Evolutionary conservation across 169 alveolate species (phyloP), one percentile per base, ranked within the genome.

Genomic region (Plasmodium vivax): DNA sequence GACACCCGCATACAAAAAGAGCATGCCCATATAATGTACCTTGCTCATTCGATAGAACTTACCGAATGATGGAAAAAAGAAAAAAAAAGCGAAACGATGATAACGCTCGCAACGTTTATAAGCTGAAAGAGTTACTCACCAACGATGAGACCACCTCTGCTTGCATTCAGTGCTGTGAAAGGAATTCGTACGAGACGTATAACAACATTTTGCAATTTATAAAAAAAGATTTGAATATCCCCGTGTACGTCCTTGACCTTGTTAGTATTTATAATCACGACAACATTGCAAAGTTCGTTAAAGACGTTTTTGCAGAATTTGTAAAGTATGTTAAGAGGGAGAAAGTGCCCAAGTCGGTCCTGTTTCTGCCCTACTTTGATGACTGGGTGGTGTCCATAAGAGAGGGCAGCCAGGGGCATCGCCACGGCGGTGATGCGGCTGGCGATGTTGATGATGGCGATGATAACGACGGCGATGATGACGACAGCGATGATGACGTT

Each of bases 341-440:
- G 23, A 92, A 71, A 77, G 84, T 77, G 47, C 43, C n/a, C 41
- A 81, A 82, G 32, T 71, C 82, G 16, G 84, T 36, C 62, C 56
- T 92, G 38, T 23, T 92, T 82, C 79, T 92, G 14, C 92, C 95
- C 36, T 92, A 92, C 75, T 82, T 92, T 41, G 92, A 92, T 72
- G 82, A 92, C 32, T 92, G 95, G 95, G 73, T 83, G 7, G 16
- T 47, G 45, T 47, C 95, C 34, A 47, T 82, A 82, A 81, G 83
- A 71, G 73, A 56, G 27, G 62, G 36, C n/a, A 45, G 41, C n/a
- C 71, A 62, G 14, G 23, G 16, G 54, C 71, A n/a, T 62, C 36
- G 51, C 41, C 19, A 12, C 41, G 19, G 30, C 9, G 51, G 68
- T 30, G 19, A 41, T 54, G 38, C 45, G 45, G 45, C 8, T 54